Conservation (phyloP, 2,329 filamentous ascomycete genomes). For the Cordyceps cateniannulata region DNA sequence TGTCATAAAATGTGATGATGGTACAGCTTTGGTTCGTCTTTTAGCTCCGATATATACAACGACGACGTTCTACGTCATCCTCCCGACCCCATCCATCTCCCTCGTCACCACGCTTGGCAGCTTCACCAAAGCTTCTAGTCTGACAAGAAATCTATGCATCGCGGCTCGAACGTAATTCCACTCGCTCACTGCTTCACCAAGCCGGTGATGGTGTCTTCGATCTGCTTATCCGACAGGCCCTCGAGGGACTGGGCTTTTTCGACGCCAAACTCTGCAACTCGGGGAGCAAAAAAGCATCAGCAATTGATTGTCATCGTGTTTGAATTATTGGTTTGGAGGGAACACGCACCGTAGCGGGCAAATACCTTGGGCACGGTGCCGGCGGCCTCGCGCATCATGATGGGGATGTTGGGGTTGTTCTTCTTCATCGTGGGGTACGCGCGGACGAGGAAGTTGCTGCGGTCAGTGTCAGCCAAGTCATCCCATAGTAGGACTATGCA, state of each 20-base stretch:
- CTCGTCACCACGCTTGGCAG: not conserved
- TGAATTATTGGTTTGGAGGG: not conserved
- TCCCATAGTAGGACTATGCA: no score
- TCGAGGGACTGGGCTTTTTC: slow-evolving; percentile 54
- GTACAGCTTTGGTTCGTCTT: slow-evolving; percentile 13
- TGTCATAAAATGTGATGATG: slow-evolving; percentile 8
- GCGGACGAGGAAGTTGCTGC: slow-evolving; percentile 73
- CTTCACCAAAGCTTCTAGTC: not conserved
- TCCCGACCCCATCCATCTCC: not conserved
- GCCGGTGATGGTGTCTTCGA: slow-evolving; percentile 50
- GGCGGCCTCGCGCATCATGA: slow-evolving; percentile 87
- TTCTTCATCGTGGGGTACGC: slow-evolving; percentile 99
- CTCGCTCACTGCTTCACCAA: slow-evolving; percentile 39
- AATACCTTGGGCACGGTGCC: slow-evolving; percentile 81
- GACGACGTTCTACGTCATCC: not conserved
- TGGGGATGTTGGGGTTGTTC: slow-evolving; percentile 90
- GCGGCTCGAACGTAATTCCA: not conserved
- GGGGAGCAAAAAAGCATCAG: not conserved
- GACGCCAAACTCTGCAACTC: slow-evolving; percentile 42
- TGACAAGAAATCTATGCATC: not conserved
- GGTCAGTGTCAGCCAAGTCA: slow-evolving; percentile 13
- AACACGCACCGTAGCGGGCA: slow-evolving; percentile 73
- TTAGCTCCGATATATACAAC: slow-evolving; percentile 11
- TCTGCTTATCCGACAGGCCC: slow-evolving; percentile 54
- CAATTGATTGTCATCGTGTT: not conserved